These are phyloP conservation scores for Erucastrum elatum DNA, from an alignment of 345 rosid genomes.

Conservation along the genomic window DNA sequence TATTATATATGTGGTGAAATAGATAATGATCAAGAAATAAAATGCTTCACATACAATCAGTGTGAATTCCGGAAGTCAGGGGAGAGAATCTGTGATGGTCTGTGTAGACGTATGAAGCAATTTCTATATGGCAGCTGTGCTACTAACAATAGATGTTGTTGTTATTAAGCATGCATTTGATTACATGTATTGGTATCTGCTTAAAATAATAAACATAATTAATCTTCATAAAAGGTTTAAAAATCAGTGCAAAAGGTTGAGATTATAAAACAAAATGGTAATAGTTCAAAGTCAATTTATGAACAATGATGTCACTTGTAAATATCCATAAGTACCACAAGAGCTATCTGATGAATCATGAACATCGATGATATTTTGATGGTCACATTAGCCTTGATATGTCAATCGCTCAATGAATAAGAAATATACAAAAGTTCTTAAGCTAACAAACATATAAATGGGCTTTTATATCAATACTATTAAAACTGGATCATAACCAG, in stretches of 20 bases:
- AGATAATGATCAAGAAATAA: no score
- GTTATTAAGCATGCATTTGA: not conserved
- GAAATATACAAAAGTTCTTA: no score
- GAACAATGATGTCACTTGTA: conserved; percentile 53
- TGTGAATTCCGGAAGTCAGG: not conserved
- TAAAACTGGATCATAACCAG: no score
- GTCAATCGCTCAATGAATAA: no score
- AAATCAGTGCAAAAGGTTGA: not conserved
- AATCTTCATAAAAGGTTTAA: not conserved
- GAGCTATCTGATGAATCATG: conserved; percentile 83
- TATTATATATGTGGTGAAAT: not conserved
- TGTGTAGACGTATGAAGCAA: not conserved
- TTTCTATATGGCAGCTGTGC: not conserved
- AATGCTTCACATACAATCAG: not conserved
- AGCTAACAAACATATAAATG: no score
- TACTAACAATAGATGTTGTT: not conserved
- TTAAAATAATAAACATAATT: not conserved
- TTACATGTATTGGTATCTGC: not conserved
- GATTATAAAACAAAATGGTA: not conserved
- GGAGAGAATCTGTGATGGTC: not conserved
- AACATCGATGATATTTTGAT: conserved; percentile 82
- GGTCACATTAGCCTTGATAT: conserved; percentile 43
- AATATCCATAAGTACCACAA: conserved; percentile 77
- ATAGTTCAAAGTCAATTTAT: no score
- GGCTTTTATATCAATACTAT: no score